Percentiles rank a stretch among this genome's conserved stretches.
Conservation (phyloP, 2,329 filamentous ascomycete genomes). For the Amphichorda felina region DNA sequence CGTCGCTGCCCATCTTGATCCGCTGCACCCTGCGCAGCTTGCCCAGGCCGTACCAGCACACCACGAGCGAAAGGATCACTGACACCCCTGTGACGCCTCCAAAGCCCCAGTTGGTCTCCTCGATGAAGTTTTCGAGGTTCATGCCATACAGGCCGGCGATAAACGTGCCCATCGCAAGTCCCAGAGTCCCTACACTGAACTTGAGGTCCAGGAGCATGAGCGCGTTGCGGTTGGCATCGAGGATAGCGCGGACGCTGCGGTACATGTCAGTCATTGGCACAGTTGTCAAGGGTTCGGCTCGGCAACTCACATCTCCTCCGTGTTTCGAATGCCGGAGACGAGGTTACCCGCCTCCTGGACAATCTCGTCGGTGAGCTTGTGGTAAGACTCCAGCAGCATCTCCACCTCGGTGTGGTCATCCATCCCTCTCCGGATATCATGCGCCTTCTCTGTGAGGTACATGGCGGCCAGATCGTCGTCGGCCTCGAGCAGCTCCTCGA, state of each 20-base stretch:
- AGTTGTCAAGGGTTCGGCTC: background rate
- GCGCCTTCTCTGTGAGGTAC: slow-evolving; percentile 85
- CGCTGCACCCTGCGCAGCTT: slow-evolving; percentile 80
- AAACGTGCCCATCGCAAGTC: slow-evolving; percentile 90
- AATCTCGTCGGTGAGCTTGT: slow-evolving; percentile 96
- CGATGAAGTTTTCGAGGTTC: slow-evolving; percentile 98
- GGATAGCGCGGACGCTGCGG: slow-evolving; percentile 77
- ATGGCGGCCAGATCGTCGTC: slow-evolving; percentile 91
- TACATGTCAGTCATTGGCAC: slow-evolving; percentile 10
- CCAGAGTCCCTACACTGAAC: slow-evolving; percentile 88
- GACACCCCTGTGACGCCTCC: slow-evolving; percentile 60
- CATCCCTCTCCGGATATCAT: slow-evolving; percentile 59
- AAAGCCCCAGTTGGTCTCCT: slow-evolving; percentile 86
- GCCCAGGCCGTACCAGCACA: slow-evolving; percentile 72
- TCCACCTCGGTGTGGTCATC: slow-evolving; percentile 95
- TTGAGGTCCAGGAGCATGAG: slow-evolving; percentile 96
- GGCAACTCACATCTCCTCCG: slow-evolving; percentile 82
- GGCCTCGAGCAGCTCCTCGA: slow-evolving; percentile 89
- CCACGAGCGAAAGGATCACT: slow-evolving; percentile 58
- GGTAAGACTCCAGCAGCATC: slow-evolving; percentile 92
- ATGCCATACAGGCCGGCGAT: slow-evolving; percentile 98
- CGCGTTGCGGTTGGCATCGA: slow-evolving; percentile 95
- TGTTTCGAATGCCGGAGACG: slow-evolving; percentile 91
- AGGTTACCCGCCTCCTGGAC: slow-evolving; percentile 90
- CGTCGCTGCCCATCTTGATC: slow-evolving; percentile 62